These are phyloP conservation scores for Annulohypoxylon bovei DNA, from an alignment of 495 filamentous ascomycete genomes.

Conservation along the genomic window DNA sequence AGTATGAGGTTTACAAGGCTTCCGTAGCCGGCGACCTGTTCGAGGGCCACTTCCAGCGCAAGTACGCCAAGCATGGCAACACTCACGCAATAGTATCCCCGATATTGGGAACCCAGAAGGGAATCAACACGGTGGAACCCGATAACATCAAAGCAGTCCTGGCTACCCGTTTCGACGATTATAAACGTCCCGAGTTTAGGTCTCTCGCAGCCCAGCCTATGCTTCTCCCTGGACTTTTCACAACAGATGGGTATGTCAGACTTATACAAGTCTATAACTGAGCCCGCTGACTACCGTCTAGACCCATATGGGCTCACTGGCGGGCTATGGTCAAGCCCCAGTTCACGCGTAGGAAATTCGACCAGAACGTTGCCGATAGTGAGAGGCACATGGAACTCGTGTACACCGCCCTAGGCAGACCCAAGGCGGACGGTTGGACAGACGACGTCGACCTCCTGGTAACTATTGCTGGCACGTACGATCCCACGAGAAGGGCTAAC, in stretches of 20 bases:
- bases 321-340: conserved; percentile 16
- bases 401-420: conserved; percentile 6
- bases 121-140: conserved; percentile 57
- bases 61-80: conserved; percentile 18
- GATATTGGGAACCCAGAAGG: conserved; percentile 10
- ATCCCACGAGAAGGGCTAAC: neutral
- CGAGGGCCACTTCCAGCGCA: conserved; percentile 14
- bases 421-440: conserved; percentile 11
- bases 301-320: conserved; percentile 19
- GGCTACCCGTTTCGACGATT: conserved; percentile 71
- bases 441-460: conserved; percentile 17
- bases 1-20: neutral
- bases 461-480: neutral
- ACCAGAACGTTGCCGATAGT: conserved; percentile 17
- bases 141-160: conserved; percentile 79
- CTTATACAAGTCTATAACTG: neutral
- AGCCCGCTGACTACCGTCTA: neutral
- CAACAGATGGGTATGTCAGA: conserved; percentile 16
- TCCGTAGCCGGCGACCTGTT: conserved; percentile 15
- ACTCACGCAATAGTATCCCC: conserved; percentile 22
- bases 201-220: conserved; percentile 10
- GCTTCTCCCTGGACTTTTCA: conserved; percentile 14
- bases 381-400: conserved; percentile 20
- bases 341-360: conserved; percentile 7
- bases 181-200: conserved; percentile 11